Base-by-base conservation (phyloP, 208 protist genomes). In the Crithidia acanthocephali region DNA sequence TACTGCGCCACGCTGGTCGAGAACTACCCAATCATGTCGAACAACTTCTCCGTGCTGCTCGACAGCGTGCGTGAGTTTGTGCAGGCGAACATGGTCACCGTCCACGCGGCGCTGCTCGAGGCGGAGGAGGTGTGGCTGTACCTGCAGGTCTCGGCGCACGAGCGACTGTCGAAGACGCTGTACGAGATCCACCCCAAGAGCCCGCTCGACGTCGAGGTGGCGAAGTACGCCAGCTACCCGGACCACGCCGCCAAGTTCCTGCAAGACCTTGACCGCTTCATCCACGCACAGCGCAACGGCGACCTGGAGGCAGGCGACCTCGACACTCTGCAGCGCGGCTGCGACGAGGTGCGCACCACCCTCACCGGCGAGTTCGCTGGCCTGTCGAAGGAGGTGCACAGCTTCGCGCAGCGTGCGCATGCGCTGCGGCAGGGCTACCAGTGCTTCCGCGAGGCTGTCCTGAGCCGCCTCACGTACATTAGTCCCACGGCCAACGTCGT, bases 41-140 rank as follows among this genome's bases (percentile, higher is more conserved):
- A 67, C 22, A 97, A 95, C 81, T 95, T 91, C 47, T 57, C 62
- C 22, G 61, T 90, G 45, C 76, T 97, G 42, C 66, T 86, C 27
- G 79, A 90, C 28, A 83, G 72, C 52, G 90, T 87, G 35, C 63
- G 85, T 23, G 75, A 75, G 27, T 88, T 83, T 74, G 67, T 95
- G 27, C 67, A 64, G 35, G 83, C 75, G 1, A 86, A 86, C 72
- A 53, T 92, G 52, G 57, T 52, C 5, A 45, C 64, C 18, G 89
- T 97, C 40, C 82, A 91, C 33, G 68, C 74, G 25, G 86, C 81
- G 25, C 74, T 97, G 64, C 42, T 89, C 35, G 92, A 97, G 61
- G 87, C 86, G 25, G 76, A 90, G 74, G 86, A 95, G 74, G 69
- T 90, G 59, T 97, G 91, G 90, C 64, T 94, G 22, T 87, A 94